Percentiles rank a stretch among this genome's conserved stretches.
Evolutionary conservation across 306 rosid species (phyloP).

Genomic region (Medicago ruthenica): DNA sequence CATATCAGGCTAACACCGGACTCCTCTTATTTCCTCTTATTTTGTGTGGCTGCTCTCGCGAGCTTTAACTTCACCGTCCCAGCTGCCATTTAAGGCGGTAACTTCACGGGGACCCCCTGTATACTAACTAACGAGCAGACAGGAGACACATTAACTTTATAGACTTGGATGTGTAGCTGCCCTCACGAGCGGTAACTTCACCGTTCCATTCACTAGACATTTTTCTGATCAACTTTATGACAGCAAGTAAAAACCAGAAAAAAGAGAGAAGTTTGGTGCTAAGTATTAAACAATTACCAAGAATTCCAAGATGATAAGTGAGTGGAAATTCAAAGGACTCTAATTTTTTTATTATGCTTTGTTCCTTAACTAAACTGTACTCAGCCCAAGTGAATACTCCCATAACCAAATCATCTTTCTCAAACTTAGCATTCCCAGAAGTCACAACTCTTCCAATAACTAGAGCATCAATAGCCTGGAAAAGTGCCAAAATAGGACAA

Average conservation of each 20-base stretch:
- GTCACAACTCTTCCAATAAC: conserved; percentile 68
- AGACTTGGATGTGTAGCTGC: too few relatives aligned
- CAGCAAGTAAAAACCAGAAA: background rate
- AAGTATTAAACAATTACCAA: conserved; percentile 46
- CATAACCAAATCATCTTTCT: conserved; percentile 69
- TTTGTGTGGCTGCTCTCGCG: too few relatives aligned
- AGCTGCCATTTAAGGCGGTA: too few relatives aligned
- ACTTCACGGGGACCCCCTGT: too few relatives aligned
- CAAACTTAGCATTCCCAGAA: conserved; percentile 61
- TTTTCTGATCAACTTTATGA: background rate
- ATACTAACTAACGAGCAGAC: too few relatives aligned
- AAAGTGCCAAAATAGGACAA: background rate
- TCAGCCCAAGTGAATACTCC: conserved; percentile 80
- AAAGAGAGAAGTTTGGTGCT: background rate
- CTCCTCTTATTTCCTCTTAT: too few relatives aligned
- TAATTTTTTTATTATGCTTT: conserved; percentile 56
- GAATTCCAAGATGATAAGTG: conserved; percentile 63
- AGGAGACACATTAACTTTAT: too few relatives aligned
- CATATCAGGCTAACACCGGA: too few relatives aligned
- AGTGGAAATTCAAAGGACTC: conserved; percentile 67
- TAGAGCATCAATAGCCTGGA: conserved; percentile 59
- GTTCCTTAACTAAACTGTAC: conserved; percentile 59
- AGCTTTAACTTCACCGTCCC: too few relatives aligned
- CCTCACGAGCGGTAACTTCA: too few relatives aligned
- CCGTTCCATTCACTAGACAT: background rate